These are phyloP conservation scores for Cytospora schulzeri DNA, from an alignment of 2,329 filamentous ascomycete genomes.

Conservation along the genomic window DNA sequence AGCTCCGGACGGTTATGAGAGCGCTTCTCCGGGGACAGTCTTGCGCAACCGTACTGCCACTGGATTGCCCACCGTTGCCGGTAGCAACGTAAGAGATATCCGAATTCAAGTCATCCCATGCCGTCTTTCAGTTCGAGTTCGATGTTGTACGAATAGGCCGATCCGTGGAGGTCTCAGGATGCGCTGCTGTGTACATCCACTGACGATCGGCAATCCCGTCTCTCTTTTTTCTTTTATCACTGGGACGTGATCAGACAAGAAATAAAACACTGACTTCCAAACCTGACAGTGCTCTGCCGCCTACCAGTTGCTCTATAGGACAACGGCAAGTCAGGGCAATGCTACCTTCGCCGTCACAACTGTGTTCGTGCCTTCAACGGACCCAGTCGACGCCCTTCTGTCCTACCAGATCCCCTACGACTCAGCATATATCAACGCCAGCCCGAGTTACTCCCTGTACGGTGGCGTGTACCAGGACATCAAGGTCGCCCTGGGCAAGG, in stretches of 20 bases:
- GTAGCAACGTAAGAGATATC: background rate
- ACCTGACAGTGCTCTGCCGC: slow-evolving; percentile 24
- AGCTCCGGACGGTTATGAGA: slow-evolving; percentile 10
- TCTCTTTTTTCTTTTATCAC: background rate
- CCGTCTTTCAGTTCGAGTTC: background rate
- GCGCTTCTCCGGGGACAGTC: slow-evolving; percentile 6
- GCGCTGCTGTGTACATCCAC: background rate
- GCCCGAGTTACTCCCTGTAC: slow-evolving; percentile 41
- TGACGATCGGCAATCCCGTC: background rate
- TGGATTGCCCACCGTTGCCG: background rate
- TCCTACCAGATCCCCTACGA: slow-evolving; percentile 47
- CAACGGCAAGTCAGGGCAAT: slow-evolving; percentile 36
- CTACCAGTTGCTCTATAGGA: slow-evolving; percentile 41
- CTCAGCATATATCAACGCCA: slow-evolving; percentile 41
- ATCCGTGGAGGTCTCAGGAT: background rate
- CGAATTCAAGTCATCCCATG: background rate
- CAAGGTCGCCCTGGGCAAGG: slow-evolving; percentile 40
- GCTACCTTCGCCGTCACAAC: slow-evolving; percentile 42
- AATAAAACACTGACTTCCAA: background rate
- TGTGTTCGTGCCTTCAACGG: slow-evolving; percentile 33
- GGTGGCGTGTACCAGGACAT: slow-evolving; percentile 37
- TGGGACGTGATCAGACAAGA: background rate
- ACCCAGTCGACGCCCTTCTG: slow-evolving; percentile 36
- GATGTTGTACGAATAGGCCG: no score
- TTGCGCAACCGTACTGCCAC: slow-evolving; percentile 22